A percentile compares a stretch with the other conserved stretches of the same genome.
These are phyloP conservation scores for Trichoderma sp. DNA, from an alignment of 2,329 filamentous ascomycete species.

Conservation along the genomic window DNA sequence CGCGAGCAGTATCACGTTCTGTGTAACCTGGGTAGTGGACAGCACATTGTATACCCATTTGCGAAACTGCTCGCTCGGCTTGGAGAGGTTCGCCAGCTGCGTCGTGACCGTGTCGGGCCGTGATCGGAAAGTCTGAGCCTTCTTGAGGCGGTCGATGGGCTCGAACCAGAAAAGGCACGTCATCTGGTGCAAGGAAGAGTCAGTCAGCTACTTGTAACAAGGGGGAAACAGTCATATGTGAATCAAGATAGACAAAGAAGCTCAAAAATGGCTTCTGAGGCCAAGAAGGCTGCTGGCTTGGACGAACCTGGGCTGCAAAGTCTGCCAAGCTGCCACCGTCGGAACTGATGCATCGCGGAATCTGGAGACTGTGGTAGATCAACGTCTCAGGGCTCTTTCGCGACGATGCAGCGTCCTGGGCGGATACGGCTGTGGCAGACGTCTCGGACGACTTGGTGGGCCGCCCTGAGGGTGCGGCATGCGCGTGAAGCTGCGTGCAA, in stretches of 20 bases:
- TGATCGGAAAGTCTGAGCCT: constrained; percentile 65
- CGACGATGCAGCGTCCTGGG: constrained; percentile 36
- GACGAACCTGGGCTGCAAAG: constrained; percentile 76
- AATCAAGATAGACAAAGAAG: not conserved
- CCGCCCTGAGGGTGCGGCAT: constrained; percentile 14
- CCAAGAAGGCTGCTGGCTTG: not conserved
- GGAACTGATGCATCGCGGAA: constrained; percentile 74
- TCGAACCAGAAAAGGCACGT: constrained; percentile 99
- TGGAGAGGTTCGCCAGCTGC: constrained; percentile 69
- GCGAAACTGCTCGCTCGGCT: constrained; percentile 76
- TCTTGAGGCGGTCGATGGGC: constrained; percentile 74
- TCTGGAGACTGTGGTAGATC: constrained; percentile 64
- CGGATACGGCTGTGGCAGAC: constrained; percentile 5
- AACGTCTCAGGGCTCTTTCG: constrained; percentile 49
- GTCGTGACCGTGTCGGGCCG: constrained; percentile 47
- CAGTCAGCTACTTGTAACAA: not conserved
- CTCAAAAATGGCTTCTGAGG: not conserved
- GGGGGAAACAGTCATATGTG: not conserved
- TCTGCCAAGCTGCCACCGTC: constrained; percentile 76
- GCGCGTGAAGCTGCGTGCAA: not conserved
- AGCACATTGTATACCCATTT: constrained; percentile 94
- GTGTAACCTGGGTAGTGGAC: constrained; percentile 91
- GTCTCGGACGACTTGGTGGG: constrained; percentile 18
- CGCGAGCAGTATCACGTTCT: constrained; percentile 89
- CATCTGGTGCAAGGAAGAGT: constrained; percentile 60